Evolutionary conservation across 495 filamentous ascomycete genomes (phyloP), one percentile per base, ranked within the genome.

Genomic region (Haplographium delicatum): DNA sequence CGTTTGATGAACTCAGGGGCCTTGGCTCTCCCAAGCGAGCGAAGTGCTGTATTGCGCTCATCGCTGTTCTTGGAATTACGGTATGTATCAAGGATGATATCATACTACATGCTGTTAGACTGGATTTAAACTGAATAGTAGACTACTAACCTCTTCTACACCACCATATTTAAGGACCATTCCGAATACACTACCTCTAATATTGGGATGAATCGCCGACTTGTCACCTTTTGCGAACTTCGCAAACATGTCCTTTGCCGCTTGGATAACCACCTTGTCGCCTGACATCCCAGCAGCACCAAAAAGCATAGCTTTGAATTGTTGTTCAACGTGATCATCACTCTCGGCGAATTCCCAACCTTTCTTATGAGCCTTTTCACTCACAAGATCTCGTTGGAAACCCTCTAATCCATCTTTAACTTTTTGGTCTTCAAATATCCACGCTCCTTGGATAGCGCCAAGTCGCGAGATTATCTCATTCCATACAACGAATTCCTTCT

Each of bases 31-130:
- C 93, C 91, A 7, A 98, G 76, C 52, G 80, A 81, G 55, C 93
- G 87, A 27, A 98, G 79, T 0, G 91, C 90, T n/a, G 89, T 93
- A 62, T 94, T 95, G 67, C 91, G 88, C 74, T 97, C 91, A 62
- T 96, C 91, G 41, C 84, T 86, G 65, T 86, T 95, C 42, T 75
- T 80, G n/a, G 88, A 89, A n/a, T 78, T 80, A 53, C 79, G 83
- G 74, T 89, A 95, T 50, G 87, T 88, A 64, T 91, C 74, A 37
- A 93, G 67, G 27, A 98, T 73, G 22, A 78, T 75, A 46, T 97
- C 80, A 69, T 87, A 89, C 84, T 86, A 44, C 26, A 43, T 30
- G 22, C 23, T 9, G 33, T 68, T 57, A 58, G 31, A 13, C 30
- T 42, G 3, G 22, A 19, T 26, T 5, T 19, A 42, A 18, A 2